phyloP scores from a whole-genome alignment of 2,329 filamentous ascomycete species.

The Passalora sequoiae region DNA sequence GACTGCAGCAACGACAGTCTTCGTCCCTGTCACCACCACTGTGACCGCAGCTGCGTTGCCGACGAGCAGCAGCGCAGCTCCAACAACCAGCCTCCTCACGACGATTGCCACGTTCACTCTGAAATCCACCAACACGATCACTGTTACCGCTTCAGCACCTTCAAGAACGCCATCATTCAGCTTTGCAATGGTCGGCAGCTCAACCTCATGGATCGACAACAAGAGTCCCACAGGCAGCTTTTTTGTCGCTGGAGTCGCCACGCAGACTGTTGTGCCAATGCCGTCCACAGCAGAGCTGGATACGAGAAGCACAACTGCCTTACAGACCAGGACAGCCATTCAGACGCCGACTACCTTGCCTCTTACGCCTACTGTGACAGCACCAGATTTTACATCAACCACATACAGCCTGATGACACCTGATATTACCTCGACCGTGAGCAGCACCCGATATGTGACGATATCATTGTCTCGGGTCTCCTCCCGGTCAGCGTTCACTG shows the following conservation, averaged over 20 bases:
- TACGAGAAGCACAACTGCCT: slow-evolving; percentile 15
- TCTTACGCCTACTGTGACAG: slow-evolving; percentile 17
- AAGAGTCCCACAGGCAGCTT: slow-evolving; percentile 9
- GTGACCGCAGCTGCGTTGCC: slow-evolving; percentile 11
- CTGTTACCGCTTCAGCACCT: slow-evolving; percentile 15
- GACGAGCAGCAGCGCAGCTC: slow-evolving; percentile 3
- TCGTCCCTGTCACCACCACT: slow-evolving; percentile 26
- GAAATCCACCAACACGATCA: slow-evolving; percentile 9
- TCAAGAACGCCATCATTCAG: not conserved
- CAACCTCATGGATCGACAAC: not conserved
- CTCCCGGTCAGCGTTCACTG: slow-evolving; percentile 21
- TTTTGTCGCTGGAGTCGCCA: slow-evolving; percentile 19
- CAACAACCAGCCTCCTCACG: slow-evolving; percentile 12
- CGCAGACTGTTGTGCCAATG: slow-evolving; percentile 18
- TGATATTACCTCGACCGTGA: slow-evolving; percentile 25
- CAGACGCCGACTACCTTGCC: slow-evolving; percentile 16
- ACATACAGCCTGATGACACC: slow-evolving; percentile 23
- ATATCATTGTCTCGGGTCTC: slow-evolving; percentile 18
- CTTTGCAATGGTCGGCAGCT: not conserved
- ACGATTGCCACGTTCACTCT: slow-evolving; percentile 12
- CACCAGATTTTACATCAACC: slow-evolving; percentile 27
- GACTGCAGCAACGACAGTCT: slow-evolving; percentile 25
- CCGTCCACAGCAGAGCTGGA: slow-evolving; percentile 7
- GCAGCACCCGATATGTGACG: slow-evolving; percentile 27
- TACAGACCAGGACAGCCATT: slow-evolving; percentile 4